Evolutionary conservation across 257 asterid genomes (phyloP), one percentile per base, ranked within the genome.

Genomic region (Phtheirospermum japonicum): DNA sequence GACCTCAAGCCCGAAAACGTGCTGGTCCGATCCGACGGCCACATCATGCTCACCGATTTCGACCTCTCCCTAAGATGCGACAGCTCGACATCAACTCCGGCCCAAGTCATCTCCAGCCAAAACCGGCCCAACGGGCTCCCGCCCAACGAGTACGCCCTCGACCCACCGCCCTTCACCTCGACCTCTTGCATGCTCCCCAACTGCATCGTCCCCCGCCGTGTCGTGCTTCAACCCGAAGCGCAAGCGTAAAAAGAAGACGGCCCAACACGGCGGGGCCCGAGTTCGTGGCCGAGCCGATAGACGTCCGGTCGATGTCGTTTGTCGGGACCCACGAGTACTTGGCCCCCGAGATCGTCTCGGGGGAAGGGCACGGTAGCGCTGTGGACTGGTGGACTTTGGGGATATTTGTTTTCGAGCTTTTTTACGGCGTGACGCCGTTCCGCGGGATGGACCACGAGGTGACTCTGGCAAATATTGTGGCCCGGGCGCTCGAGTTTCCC

Each of bases 311-410:
- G 0, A 85, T 80, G 71, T 88, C 96, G 0, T 88, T 88, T 23
- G 95, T 88, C 1, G 96, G 96, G 1, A 88, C 96, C 48, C 96
- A 88, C 53, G 96, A 85, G 68, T 88, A 88, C 50, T 65, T 88
- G 18, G 96, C 96, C 2, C 96, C 96, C 2, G 96, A 88, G 75
- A 86, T 88, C 17, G 85, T 88, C 36, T 80, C 89, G 5, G 96
- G 96, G 0, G 92, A 88, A 48, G 96, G 96, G 1, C 96, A 88
- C 17, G 96, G 96, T 0, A 82, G 92, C 53, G 88, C 95, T 1
- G 96, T 88, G 28, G 96, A 88, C 54, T 88, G 96, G 96, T 88
- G 96, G 96, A 85, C 96, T 0, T 71, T 82, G 2, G 96, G 96
- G 7, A 77, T 85, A 20, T 88, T 88, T 49, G 36, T 88, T 4